phyloP scores from a whole-genome alignment of 768 basidiomycete species.

The Porphyrellus cyaneotinctus region DNA sequence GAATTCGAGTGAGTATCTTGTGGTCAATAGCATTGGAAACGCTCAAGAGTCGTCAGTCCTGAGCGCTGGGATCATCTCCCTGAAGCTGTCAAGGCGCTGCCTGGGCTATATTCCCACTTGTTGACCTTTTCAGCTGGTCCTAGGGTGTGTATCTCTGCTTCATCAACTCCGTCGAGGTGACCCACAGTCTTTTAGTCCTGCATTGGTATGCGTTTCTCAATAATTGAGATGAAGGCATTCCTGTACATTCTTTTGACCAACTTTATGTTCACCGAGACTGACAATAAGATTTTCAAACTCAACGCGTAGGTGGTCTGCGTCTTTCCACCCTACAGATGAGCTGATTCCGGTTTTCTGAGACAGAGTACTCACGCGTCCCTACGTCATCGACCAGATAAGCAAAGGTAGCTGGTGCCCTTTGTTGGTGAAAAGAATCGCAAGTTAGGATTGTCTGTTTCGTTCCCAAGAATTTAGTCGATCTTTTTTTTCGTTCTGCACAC shows the following conservation, averaged over 20 bases:
- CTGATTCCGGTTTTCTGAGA: not conserved
- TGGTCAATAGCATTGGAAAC: not conserved
- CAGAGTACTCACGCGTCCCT: slow-evolving; percentile 66
- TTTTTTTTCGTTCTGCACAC: not conserved
- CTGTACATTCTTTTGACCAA: slow-evolving; percentile 64
- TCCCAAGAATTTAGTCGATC: not conserved
- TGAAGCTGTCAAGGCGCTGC: slow-evolving; percentile 58
- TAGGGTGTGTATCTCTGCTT: slow-evolving; percentile 46
- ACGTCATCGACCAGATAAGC: slow-evolving; percentile 47
- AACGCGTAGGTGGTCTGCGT: slow-evolving; percentile 50
- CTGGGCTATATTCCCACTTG: slow-evolving; percentile 68
- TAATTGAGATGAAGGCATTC: slow-evolving; percentile 81
- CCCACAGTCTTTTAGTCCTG: slow-evolving; percentile 53
- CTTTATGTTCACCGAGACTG: slow-evolving; percentile 55
- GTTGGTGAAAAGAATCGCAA: slow-evolving; percentile 37
- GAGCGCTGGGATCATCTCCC: slow-evolving; percentile 80
- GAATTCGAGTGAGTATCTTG: slow-evolving; percentile 59
- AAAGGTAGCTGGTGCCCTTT: slow-evolving; percentile 64
- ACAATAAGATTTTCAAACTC: slow-evolving; percentile 50
- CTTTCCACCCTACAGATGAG: not conserved
- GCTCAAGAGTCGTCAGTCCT: slow-evolving; percentile 44
- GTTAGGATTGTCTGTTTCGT: not conserved
- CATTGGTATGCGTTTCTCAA: slow-evolving; percentile 76
- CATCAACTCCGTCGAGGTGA: not conserved
- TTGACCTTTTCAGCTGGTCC: slow-evolving; percentile 81